These are phyloP conservation scores for Calonectria pauciramosa DNA, from an alignment of 2,329 filamentous ascomycete genomes.

Conservation along the genomic window DNA sequence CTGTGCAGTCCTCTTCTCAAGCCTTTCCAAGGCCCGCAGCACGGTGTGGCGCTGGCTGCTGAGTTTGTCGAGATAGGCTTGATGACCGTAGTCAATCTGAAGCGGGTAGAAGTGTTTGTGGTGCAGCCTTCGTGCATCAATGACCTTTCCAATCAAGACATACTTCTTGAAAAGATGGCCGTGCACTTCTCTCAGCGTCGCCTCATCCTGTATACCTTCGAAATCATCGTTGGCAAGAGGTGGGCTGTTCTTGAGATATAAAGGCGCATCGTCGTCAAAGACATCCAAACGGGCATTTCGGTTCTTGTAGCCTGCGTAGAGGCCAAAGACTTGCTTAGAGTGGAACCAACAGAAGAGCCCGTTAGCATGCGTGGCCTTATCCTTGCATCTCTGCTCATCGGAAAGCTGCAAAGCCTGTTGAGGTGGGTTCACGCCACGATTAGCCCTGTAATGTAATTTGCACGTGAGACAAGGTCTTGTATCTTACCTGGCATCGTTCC, in stretches of 20 bases:
- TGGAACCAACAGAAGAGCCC: constrained; percentile 45
- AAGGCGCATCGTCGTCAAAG: constrained; percentile 32
- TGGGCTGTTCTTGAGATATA: constrained; percentile 25
- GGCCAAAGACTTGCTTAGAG: constrained; percentile 37
- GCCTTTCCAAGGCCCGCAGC: constrained; percentile 32
- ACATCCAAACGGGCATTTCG: constrained; percentile 42
- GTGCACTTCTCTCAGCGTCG: constrained; percentile 31
- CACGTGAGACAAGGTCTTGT: not conserved
- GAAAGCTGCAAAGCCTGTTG: constrained; percentile 35
- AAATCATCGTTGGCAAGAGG: constrained; percentile 44
- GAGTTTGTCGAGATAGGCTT: constrained; percentile 45
- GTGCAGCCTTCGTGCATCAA: constrained; percentile 44
- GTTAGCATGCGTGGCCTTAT: constrained; percentile 54
- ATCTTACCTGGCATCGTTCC: not conserved
- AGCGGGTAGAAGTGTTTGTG: constrained; percentile 45
- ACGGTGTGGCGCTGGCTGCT: constrained; percentile 38
- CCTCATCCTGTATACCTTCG: constrained; percentile 21
- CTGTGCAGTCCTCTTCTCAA: constrained; percentile 34
- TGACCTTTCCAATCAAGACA: constrained; percentile 38
- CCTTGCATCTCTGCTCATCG: constrained; percentile 70
- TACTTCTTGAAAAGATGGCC: constrained; percentile 41
- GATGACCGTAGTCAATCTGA: constrained; percentile 42
- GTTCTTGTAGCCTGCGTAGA: constrained; percentile 46
- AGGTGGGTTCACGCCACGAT: not conserved
- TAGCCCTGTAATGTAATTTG: not conserved